Evolutionary conservation across 108 stramenopile genomes (phyloP).

Genomic region (Thalassiosira profunda): DNA sequence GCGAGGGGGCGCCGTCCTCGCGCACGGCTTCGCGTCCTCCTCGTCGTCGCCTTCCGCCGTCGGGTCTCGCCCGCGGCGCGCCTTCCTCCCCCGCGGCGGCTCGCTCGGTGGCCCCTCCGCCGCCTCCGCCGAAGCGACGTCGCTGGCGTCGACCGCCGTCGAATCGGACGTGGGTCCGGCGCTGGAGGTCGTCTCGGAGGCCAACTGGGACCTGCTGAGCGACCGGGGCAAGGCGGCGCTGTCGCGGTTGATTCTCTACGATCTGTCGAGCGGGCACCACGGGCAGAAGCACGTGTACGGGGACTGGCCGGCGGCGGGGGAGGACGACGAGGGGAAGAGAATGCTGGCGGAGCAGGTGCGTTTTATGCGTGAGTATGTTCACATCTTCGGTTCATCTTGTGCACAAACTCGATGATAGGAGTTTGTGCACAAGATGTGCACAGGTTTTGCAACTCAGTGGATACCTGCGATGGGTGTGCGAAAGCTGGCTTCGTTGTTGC

Average conservation of each 20-base stretch:
- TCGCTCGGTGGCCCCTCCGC: too few species aligned
- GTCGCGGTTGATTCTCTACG: constrained; percentile 57
- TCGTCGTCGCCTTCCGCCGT: neutral
- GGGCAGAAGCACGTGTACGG: constrained; percentile 86
- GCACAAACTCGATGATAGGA: too few species aligned
- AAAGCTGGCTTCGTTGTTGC: neutral
- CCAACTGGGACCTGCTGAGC: constrained; percentile 72
- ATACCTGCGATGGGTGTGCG: too few species aligned
- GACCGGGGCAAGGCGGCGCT: constrained; percentile 69
- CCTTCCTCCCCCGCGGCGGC: neutral
- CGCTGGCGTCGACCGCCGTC: neutral
- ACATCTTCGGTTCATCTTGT: too few species aligned
- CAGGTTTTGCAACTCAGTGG: too few species aligned
- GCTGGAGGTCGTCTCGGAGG: constrained; percentile 35
- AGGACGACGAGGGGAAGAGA: constrained; percentile 79
- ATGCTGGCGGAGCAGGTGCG: constrained; percentile 81
- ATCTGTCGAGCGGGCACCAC: constrained; percentile 28
- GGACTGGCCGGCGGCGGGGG: constrained; percentile 87
- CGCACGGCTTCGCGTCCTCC: neutral
- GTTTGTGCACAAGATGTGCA: too few species aligned
- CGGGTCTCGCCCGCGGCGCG: neutral
- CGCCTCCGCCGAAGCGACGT: too few species aligned
- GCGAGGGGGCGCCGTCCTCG: neutral
- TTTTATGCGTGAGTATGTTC: too few species aligned
- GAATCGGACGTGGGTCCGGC: constrained; percentile 32